A percentile compares a stretch with the other conserved stretches of the same genome.
Conservation (phyloP, 2,329 filamentous ascomycete genomes). For the Monilinia aucupariae region DNA sequence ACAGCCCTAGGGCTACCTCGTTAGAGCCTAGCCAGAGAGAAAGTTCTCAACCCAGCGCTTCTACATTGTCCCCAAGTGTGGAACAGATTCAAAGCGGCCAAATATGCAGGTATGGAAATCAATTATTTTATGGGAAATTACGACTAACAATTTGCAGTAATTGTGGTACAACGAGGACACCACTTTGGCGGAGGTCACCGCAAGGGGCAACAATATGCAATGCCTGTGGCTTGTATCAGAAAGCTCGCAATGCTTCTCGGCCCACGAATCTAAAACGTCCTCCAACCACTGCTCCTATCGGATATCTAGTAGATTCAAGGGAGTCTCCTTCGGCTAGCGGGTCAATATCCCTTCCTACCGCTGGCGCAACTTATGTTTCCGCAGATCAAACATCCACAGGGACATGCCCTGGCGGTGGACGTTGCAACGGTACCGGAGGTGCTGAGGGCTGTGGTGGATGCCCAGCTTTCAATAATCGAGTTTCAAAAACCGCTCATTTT, state of each 20-base stretch:
- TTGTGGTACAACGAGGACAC: slow-evolving; percentile 88
- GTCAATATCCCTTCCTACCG: slow-evolving; percentile 36
- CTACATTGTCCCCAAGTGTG: slow-evolving; percentile 10
- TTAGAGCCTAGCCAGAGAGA: slow-evolving; percentile 25
- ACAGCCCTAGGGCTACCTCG: slow-evolving; percentile 23
- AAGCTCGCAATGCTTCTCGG: slow-evolving; percentile 84
- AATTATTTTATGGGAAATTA: not conserved
- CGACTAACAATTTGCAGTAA: slow-evolving; percentile 58
- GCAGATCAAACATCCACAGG: slow-evolving; percentile 70
- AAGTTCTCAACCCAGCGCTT: slow-evolving; percentile 15
- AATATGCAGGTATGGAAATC: slow-evolving; percentile 61
- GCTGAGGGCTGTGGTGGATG: slow-evolving; percentile 93
- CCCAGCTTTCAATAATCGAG: slow-evolving; percentile 93
- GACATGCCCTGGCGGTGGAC: slow-evolving; percentile 91
- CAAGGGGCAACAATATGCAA: slow-evolving; percentile 96
- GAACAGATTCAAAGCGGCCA: slow-evolving; percentile 49
- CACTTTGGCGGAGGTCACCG: slow-evolving; percentile 88
- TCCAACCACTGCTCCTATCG: slow-evolving; percentile 41
- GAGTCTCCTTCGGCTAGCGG: slow-evolving; percentile 34
- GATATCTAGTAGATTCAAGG: slow-evolving; percentile 28
- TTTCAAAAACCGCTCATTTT: slow-evolving; percentile 78
- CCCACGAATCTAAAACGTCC: slow-evolving; percentile 86
- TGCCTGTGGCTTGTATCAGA: slow-evolving; percentile 90
- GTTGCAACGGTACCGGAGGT: slow-evolving; percentile 93
- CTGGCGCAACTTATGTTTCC: slow-evolving; percentile 65